These are phyloP conservation scores for Colletotrichum musicola DNA, from an alignment of 2,329 filamentous ascomycete genomes.

Conservation along the genomic window DNA sequence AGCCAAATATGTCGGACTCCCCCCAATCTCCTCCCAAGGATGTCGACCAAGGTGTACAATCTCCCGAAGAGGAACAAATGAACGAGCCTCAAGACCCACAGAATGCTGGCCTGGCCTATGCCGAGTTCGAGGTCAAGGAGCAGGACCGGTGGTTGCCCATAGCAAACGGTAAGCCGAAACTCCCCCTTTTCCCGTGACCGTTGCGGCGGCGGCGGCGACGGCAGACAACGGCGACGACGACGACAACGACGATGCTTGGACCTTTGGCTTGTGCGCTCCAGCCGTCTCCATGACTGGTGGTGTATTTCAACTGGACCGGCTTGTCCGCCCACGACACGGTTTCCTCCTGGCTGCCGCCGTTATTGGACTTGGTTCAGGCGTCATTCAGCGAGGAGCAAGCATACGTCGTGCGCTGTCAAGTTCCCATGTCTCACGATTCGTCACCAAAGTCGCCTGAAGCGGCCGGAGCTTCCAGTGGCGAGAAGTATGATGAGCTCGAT, in stretches of 20 bases:
- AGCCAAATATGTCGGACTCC: slow-evolving; percentile 92
- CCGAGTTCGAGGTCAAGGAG: slow-evolving; percentile 98
- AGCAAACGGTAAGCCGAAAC: slow-evolving; percentile 92
- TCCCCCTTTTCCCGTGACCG: slow-evolving; percentile 41
- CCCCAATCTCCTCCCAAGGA: slow-evolving; percentile 92
- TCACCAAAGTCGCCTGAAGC: slow-evolving; percentile 64
- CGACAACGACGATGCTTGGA: slow-evolving; percentile 51
- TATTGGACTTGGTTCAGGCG: slow-evolving; percentile 24
- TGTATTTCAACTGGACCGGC: slow-evolving; percentile 7
- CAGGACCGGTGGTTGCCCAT: slow-evolving; percentile 99
- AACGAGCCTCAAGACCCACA: slow-evolving; percentile 87
- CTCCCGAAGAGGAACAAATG: slow-evolving; percentile 95
- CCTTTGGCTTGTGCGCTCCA: slow-evolving; percentile 58
- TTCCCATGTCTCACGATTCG: slow-evolving; percentile 72
- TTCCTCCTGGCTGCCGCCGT: slow-evolving; percentile 19
- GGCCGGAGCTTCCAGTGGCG: slow-evolving; percentile 60
- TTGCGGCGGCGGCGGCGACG: neutral
- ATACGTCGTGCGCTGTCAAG: neutral
- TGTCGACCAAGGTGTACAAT: slow-evolving; percentile 93
- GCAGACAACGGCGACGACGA: slow-evolving; percentile 4
- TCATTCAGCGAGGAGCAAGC: neutral
- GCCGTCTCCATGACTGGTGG: slow-evolving; percentile 22
- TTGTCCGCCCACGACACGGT: slow-evolving; percentile 10
- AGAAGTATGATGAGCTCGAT: slow-evolving; percentile 73
- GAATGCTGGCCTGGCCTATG: slow-evolving; percentile 78